Conservation (phyloP, 257 asterid species). For the Gentiana macrophylla region DNA sequence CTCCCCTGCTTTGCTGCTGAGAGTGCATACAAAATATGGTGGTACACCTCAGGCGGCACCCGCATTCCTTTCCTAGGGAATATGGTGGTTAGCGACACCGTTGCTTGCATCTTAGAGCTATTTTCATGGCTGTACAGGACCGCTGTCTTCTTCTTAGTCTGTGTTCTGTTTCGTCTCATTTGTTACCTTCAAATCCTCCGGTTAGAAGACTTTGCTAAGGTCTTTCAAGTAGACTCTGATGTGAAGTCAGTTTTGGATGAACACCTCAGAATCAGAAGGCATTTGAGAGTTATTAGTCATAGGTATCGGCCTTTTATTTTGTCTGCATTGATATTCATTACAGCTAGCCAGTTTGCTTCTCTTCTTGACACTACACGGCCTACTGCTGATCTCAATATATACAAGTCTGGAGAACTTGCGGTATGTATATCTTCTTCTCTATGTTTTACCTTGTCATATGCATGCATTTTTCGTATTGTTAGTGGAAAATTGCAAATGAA, state of each 20-base stretch:
- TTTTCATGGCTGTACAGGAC: conserved; percentile 93
- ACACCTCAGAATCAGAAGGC: conserved; percentile 82
- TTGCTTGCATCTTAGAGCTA: conserved; percentile 76
- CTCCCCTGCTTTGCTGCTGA: conserved; percentile 82
- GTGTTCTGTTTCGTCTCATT: conserved; percentile 76
- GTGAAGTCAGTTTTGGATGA: conserved; percentile 69
- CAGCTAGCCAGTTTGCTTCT: conserved; percentile 79
- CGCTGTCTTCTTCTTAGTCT: conserved; percentile 72
- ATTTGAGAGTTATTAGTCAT: conserved; percentile 77
- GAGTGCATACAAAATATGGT: conserved; percentile 77
- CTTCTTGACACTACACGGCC: conserved; percentile 74
- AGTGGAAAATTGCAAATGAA: no score
- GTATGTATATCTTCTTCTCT: conserved; percentile 26
- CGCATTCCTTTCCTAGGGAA: conserved; percentile 78
- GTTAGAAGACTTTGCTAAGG: conserved; percentile 66
- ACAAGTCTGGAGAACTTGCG: conserved; percentile 76
- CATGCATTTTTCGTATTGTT: no score
- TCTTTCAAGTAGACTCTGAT: conserved; percentile 57
- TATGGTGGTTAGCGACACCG: conserved; percentile 54
- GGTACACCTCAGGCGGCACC: conserved; percentile 81
- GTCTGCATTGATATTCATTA: conserved; percentile 55
- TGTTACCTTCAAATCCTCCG: conserved; percentile 93
- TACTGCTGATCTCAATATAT: conserved; percentile 42
- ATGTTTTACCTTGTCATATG: not conserved
- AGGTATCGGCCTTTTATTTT: conserved; percentile 65